Conservation (phyloP, 2,329 filamentous ascomycete species). For the Lasiodiplodia sp. region DNA sequence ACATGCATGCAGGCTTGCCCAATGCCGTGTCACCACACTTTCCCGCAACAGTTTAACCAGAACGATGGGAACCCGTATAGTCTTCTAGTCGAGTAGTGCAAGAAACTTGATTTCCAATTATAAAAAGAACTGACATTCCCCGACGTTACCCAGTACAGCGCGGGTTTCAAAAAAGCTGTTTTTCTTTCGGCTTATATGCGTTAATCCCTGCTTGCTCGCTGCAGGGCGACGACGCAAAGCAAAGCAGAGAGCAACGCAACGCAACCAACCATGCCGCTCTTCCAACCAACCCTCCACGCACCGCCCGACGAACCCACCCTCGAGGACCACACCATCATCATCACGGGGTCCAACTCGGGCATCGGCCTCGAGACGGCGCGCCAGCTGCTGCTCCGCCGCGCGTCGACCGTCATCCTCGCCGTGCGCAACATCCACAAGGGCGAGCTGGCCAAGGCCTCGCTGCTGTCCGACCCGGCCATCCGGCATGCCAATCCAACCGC, state of each 20-base stretch:
- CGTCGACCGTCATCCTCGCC: slow-evolving; percentile 6
- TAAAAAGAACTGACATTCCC: not conserved
- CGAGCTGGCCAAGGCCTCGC: not conserved
- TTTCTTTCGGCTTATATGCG: too few relatives aligned
- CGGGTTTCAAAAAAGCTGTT: too few relatives aligned
- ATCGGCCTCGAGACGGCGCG: slow-evolving; percentile 32
- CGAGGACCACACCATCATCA: slow-evolving; percentile 30
- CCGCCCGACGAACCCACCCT: not conserved
- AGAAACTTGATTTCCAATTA: not conserved
- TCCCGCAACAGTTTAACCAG: not conserved
- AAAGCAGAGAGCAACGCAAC: not conserved
- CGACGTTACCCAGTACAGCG: not conserved
- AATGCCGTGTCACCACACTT: not conserved
- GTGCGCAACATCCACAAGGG: slow-evolving; percentile 15
- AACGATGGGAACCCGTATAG: not conserved
- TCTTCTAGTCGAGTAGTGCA: not conserved
- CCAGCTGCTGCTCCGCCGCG: slow-evolving; percentile 7
- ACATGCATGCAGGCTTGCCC: not conserved
- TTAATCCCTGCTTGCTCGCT: not conserved
- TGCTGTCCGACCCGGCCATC: slow-evolving; percentile 13
- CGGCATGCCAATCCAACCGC: not conserved
- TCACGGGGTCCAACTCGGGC: slow-evolving; percentile 35
- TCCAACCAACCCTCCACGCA: slow-evolving; percentile 11
- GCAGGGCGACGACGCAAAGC: too few relatives aligned
- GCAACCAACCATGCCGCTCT: slow-evolving; percentile 10